phyloP scores from a whole-genome alignment of 1,139 yeast genomes.

The Yamadazyma jaroonii region DNA sequence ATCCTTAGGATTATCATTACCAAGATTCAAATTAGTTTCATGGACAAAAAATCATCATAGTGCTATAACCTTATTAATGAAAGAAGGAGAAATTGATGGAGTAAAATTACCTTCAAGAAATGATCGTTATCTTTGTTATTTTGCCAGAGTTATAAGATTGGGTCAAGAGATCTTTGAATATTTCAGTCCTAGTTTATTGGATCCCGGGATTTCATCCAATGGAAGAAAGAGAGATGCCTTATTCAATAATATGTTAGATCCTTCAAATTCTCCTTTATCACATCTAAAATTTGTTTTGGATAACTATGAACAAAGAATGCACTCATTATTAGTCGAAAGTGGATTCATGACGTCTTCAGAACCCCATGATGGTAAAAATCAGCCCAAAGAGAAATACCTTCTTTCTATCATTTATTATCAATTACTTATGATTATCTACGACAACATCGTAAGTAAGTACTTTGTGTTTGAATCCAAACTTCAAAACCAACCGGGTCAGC shows the following conservation, averaged over 20 bases:
- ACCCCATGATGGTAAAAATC: constrained; percentile 8
- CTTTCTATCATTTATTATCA: constrained; percentile 44
- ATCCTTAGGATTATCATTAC: constrained; percentile 46
- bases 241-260: constrained; percentile 16
- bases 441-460: constrained; percentile 29
- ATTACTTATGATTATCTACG: constrained; percentile 46
- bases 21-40: constrained; percentile 45
- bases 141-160: constrained; percentile 35
- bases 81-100: constrained; percentile 24
- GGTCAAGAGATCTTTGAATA: constrained; percentile 46
- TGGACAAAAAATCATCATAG: constrained; percentile 46
- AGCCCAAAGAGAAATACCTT: constrained; percentile 31
- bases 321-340: constrained; percentile 22
- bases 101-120: constrained; percentile 17
- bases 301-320: constrained; percentile 23
- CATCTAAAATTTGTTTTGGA: constrained; percentile 16
- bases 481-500: not conserved
- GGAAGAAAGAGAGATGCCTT: constrained; percentile 13
- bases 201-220: not conserved
- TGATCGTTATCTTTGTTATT: constrained; percentile 39
- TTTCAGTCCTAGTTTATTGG: constrained; percentile 16
- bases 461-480: constrained; percentile 14
- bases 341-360: constrained; percentile 23
- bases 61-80: constrained; percentile 29
- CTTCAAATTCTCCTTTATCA: constrained; percentile 12